phyloP scores from a whole-genome alignment of 176 grass and related monocot genomes.

The Pontederia crassipes region DNA sequence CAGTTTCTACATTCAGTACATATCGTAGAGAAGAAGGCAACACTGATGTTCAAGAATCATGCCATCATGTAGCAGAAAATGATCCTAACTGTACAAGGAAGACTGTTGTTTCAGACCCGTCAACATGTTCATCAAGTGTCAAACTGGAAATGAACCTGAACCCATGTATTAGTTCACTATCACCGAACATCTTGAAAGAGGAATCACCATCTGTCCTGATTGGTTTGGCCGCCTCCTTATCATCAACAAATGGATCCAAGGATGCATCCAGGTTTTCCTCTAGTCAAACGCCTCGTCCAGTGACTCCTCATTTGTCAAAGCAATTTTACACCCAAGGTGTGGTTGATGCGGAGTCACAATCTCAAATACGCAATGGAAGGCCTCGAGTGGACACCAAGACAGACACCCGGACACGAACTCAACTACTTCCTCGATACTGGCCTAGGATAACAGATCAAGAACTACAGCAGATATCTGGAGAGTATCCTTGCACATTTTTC shows the following conservation, averaged over 20 bases:
- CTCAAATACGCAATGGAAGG: conserved; percentile 67
- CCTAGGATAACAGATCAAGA: conserved; percentile 98
- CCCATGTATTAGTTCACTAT: conserved; percentile 19
- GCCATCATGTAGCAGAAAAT: conserved; percentile 43
- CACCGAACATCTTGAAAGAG: conserved; percentile 38
- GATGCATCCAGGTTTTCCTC: conserved; percentile 36
- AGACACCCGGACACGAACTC: conserved; percentile 54
- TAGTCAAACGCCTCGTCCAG: conserved; percentile 34
- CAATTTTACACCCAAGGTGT: conserved; percentile 42
- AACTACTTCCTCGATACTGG: conserved; percentile 95
- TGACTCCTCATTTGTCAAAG: conserved; percentile 37
- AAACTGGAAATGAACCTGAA: conserved; percentile 32
- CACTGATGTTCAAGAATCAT: conserved; percentile 45
- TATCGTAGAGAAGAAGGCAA: conserved; percentile 74
- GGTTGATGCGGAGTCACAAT: conserved; percentile 36
- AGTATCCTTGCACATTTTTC: conserved; percentile 57
- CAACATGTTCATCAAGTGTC: conserved; percentile 29
- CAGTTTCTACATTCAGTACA: conserved; percentile 40
- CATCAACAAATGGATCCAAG: conserved; percentile 39
- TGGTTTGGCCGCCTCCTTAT: conserved; percentile 31
- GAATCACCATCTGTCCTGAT: conserved; percentile 30
- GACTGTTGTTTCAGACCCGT: conserved; percentile 40
- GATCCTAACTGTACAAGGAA: conserved; percentile 52
- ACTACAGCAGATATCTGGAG: conserved; percentile 75
- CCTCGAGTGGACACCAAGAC: conserved; percentile 58